These are phyloP conservation scores for Serendipita sp. DNA, from an alignment of 768 basidiomycete genomes.

Conservation along the genomic window DNA sequence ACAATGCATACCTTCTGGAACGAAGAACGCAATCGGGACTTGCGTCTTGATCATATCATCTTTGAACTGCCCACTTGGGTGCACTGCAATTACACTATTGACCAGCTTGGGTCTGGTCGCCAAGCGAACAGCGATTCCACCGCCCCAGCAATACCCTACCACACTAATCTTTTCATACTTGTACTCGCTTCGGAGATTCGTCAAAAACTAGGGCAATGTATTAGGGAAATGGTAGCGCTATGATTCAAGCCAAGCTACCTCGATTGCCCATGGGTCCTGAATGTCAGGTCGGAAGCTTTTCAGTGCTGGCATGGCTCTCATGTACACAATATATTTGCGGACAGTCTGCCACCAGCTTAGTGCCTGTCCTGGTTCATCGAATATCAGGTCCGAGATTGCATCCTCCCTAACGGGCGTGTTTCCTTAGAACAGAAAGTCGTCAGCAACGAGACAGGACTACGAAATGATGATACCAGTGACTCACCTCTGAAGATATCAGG, in stretches of 20 bases:
- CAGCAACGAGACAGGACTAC: neutral
- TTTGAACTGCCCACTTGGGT: neutral
- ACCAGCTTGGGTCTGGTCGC: neutral
- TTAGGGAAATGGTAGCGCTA: neutral
- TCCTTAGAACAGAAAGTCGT: neutral
- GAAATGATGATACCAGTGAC: neutral
- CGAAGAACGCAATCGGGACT: neutral
- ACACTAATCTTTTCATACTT: neutral
- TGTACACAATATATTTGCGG: neutral
- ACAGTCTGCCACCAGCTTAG: neutral
- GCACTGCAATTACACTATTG: neutral
- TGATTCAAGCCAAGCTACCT: neutral
- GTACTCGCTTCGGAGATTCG: neutral
- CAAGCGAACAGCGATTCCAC: neutral
- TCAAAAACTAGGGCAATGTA: neutral
- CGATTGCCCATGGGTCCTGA: neutral
- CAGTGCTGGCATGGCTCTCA: neutral
- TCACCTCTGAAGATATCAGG: neutral
- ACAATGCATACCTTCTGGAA: neutral
- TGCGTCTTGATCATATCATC: neutral
- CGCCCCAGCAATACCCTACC: conserved; percentile 1
- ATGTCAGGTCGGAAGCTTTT: neutral
- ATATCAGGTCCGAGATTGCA: neutral
- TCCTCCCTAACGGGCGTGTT: neutral
- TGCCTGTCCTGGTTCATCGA: neutral